These are phyloP conservation scores for Quercus dentata DNA, from an alignment of 306 rosid genomes.

Conservation along the genomic window DNA sequence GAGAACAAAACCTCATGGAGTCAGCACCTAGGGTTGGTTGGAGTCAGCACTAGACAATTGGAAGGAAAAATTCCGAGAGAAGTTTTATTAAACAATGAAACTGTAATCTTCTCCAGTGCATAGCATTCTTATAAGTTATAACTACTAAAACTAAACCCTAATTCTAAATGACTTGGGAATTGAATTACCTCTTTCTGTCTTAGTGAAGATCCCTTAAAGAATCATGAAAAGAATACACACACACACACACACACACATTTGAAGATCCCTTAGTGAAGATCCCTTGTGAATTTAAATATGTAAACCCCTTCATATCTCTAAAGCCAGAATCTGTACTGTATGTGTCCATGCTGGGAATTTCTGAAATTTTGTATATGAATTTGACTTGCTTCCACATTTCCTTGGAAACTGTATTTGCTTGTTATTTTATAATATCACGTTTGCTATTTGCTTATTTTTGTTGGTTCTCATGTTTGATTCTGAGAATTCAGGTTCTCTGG, in stretches of 20 bases:
- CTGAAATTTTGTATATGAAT: background rate
- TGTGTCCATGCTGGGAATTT: background rate
- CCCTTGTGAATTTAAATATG: background rate
- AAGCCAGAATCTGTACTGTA: slow-evolving; percentile 1
- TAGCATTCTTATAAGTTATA: too few species aligned
- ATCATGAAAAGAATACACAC: background rate
- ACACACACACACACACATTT: too few species aligned
- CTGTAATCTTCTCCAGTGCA: too few species aligned
- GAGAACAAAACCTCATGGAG: too few species aligned
- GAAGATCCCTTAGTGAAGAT: too few species aligned
- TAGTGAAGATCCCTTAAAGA: background rate
- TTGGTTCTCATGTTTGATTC: background rate
- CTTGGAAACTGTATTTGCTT: slow-evolving; percentile 5
- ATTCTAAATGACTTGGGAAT: too few species aligned
- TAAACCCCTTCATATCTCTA: background rate
- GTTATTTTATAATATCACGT: background rate
- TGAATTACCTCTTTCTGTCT: too few species aligned
- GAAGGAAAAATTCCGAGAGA: too few species aligned
- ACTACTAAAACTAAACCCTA: too few species aligned
- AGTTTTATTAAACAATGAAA: too few species aligned
- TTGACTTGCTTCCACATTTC: background rate
- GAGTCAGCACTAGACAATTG: too few species aligned
- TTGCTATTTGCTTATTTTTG: background rate
- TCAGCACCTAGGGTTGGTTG: too few species aligned
- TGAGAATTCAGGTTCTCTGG: background rate